phyloP scores from a whole-genome alignment of 2,329 filamentous ascomycete species.

The Diaporthe helianthi region DNA sequence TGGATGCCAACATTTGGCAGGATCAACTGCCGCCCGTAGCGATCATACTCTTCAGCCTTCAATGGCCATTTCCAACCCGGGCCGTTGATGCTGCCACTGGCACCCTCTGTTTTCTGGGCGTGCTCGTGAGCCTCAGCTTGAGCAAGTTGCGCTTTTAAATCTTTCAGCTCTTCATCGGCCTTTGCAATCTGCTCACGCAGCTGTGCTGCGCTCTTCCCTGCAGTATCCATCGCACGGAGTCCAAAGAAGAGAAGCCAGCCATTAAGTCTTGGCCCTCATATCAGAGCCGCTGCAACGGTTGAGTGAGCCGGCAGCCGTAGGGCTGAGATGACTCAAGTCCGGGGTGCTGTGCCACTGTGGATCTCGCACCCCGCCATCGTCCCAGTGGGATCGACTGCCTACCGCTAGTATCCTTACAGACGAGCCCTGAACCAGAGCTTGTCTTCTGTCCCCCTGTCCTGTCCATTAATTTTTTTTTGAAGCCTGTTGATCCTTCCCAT shows the following conservation, averaged over 20 bases:
- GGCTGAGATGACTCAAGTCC: slow-evolving; percentile 28
- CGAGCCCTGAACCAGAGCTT: not conserved
- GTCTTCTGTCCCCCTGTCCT: not conserved
- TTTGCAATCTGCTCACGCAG: slow-evolving; percentile 56
- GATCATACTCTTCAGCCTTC: slow-evolving; percentile 74
- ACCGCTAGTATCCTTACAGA: slow-evolving; percentile 4
- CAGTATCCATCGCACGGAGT: slow-evolving; percentile 42
- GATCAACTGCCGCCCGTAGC: slow-evolving; percentile 92
- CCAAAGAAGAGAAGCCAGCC: not conserved
- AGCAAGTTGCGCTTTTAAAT: slow-evolving; percentile 54
- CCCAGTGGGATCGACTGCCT: slow-evolving; percentile 22
- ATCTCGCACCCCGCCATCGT: not conserved
- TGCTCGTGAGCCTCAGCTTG: slow-evolving; percentile 45
- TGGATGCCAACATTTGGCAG: slow-evolving; percentile 80
- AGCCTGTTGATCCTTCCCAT: not conserved
- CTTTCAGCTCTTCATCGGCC: slow-evolving; percentile 56
- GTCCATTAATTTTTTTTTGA: slow-evolving; percentile 16
- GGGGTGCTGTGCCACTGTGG: slow-evolving; percentile 27
- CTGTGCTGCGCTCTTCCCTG: slow-evolving; percentile 42
- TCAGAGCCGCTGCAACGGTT: not conserved
- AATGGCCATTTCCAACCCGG: slow-evolving; percentile 70
- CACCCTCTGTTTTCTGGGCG: not conserved
- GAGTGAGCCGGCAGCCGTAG: not conserved
- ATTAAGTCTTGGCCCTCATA: not conserved
- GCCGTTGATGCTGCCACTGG: not conserved